These are phyloP conservation scores for Diaporthe caulivora DNA, from an alignment of 2,329 filamentous ascomycete species.

Conservation along the genomic window DNA sequence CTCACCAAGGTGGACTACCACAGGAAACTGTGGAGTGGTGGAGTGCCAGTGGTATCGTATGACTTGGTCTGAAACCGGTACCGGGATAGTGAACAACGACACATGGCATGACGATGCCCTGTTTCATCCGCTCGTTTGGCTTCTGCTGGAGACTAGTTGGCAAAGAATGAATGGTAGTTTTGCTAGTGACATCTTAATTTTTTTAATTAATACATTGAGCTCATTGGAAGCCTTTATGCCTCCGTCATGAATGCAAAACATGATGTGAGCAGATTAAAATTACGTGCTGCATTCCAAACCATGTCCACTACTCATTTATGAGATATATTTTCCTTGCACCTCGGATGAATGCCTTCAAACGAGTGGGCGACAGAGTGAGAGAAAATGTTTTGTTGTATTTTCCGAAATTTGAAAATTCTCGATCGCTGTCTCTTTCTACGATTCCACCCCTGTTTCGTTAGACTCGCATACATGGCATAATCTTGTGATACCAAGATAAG, in stretches of 20 bases:
- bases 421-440: rapidly evolving
- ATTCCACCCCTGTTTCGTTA: background rate
- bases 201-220: constrained; percentile 30
- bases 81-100: background rate
- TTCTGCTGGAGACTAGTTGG: constrained; percentile 15
- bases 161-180: constrained; percentile 10
- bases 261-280: background rate
- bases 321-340: background rate
- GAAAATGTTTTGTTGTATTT: background rate
- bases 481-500: background rate
- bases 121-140: constrained; percentile 18
- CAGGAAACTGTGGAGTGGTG: background rate
- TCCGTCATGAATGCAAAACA: background rate
- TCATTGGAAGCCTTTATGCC: background rate
- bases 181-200: background rate
- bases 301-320: background rate
- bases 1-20: background rate
- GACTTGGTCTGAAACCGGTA: background rate
- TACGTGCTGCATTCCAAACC: background rate
- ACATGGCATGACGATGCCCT: constrained; percentile 19
- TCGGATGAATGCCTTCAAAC: background rate
- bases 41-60: background rate
- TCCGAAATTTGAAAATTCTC: no score
- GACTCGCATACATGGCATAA: no score
- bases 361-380: background rate